Evolutionary conservation across 352 stramenopile genomes (phyloP).

Genomic region (Globisporangium cystogenes): DNA sequence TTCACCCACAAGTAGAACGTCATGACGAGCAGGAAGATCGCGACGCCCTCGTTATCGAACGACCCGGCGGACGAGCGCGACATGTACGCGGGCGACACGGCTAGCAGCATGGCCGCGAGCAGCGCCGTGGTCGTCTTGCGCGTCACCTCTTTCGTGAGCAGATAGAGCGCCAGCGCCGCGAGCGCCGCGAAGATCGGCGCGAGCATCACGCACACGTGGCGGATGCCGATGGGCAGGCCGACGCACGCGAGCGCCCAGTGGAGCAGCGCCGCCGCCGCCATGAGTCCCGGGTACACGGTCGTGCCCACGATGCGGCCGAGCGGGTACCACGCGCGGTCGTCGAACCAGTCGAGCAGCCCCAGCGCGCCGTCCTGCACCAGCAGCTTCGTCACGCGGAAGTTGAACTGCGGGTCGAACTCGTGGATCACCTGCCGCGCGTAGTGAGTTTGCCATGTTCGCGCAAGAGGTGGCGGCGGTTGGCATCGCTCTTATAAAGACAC

Average conservation of each 20-base stretch:
- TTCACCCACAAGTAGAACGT: slow-evolving; percentile 97
- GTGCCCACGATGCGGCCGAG: slow-evolving; percentile 89
- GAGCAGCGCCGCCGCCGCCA: slow-evolving; percentile 75
- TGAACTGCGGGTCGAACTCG: slow-evolving; percentile 97
- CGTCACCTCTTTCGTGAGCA: slow-evolving; percentile 85
- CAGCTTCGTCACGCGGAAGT: slow-evolving; percentile 98
- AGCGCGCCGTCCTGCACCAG: slow-evolving; percentile 87
- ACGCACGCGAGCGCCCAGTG: slow-evolving; percentile 65
- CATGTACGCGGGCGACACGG: slow-evolving; percentile 96
- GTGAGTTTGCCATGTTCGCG: too few relatives aligned
- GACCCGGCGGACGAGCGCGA: slow-evolving; percentile 96
- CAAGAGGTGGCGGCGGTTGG: neutral
- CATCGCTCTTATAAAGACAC: slow-evolving; percentile 10
- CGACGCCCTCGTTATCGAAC: slow-evolving; percentile 99
- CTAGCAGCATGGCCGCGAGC: slow-evolving; percentile 90
- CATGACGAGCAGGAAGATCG: slow-evolving; percentile 96
- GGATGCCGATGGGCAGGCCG: slow-evolving; percentile 66
- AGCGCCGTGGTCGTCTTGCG: slow-evolving; percentile 60
- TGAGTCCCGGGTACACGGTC: slow-evolving; percentile 93
- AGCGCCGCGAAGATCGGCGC: slow-evolving; percentile 85
- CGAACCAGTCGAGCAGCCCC: slow-evolving; percentile 98
- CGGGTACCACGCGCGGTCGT: slow-evolving; percentile 94
- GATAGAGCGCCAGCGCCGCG: slow-evolving; percentile 80
- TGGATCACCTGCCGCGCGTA: slow-evolving; percentile 86
- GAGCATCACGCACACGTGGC: slow-evolving; percentile 89